phyloP scores from a whole-genome alignment of 257 asterid genomes.

The Eustoma russellianum region DNA sequence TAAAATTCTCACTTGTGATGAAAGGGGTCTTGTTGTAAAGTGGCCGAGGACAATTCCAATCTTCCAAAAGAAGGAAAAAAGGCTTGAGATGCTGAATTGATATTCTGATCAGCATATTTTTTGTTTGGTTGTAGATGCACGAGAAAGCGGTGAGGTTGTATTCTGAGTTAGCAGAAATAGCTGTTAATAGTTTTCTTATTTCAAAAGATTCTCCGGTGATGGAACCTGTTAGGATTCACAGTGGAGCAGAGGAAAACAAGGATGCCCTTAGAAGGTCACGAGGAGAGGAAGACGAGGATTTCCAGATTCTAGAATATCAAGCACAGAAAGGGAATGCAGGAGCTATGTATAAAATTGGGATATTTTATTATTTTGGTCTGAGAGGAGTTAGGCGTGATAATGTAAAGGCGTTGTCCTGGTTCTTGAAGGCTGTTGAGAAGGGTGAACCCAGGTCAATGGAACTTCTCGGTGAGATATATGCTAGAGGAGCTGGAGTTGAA shows the following conservation, averaged over 20 bases:
- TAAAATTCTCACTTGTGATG: too few species aligned
- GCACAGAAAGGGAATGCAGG: conserved; percentile 95
- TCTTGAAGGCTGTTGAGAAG: conserved; percentile 82
- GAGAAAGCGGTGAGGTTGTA: conserved; percentile 82
- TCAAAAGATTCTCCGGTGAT: conserved; percentile 91
- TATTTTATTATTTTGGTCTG: conserved; percentile 88
- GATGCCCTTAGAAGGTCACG: conserved; percentile 89
- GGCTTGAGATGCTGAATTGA: neutral
- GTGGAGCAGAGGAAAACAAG: conserved; percentile 95
- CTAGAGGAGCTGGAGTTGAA: conserved; percentile 96
- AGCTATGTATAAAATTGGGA: conserved; percentile 90
- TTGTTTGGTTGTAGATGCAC: conserved; percentile 62
- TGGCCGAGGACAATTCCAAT: too few species aligned
- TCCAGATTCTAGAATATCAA: conserved; percentile 91
- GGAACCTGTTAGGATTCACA: conserved; percentile 93
- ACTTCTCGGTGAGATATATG: conserved; percentile 96
- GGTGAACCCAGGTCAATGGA: conserved; percentile 98
- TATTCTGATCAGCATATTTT: neutral
- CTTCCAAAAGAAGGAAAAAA: too few species aligned
- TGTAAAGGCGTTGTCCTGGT: conserved; percentile 83
- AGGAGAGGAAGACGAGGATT: conserved; percentile 98
- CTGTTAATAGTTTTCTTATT: conserved; percentile 83
- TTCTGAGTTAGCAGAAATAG: conserved; percentile 94
- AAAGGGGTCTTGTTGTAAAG: too few species aligned
- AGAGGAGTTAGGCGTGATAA: conserved; percentile 96